Evolutionary conservation across 2,329 filamentous ascomycete genomes (phyloP).

Genomic region (Xylaria digitata): DNA sequence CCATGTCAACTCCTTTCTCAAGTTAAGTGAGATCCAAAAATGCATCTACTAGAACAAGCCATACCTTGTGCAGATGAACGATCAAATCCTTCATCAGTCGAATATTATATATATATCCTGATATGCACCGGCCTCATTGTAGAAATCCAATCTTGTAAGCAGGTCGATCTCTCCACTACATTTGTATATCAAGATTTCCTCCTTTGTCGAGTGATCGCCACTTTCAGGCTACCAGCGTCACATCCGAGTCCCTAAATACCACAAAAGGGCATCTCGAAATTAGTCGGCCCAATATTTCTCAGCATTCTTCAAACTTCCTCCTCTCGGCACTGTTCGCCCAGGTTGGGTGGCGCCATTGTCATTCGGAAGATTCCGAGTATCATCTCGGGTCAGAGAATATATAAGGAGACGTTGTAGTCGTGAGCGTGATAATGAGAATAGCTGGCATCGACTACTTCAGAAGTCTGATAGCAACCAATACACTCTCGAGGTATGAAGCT

Average conservation of each 20-base stretch:
- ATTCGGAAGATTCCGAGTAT: not conserved
- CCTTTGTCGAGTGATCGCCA: slow-evolving; percentile 21
- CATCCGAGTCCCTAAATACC: not conserved
- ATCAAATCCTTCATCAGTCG: slow-evolving; percentile 17
- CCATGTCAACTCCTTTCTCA: slow-evolving; percentile 15
- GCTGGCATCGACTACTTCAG: not conserved
- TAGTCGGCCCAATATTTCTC: not conserved
- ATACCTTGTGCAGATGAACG: slow-evolving; percentile 12
- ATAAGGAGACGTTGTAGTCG: slow-evolving; percentile 13
- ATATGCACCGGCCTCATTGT: not conserved
- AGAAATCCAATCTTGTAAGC: not conserved
- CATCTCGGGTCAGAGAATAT: slow-evolving; percentile 12
- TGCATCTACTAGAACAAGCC: slow-evolving; percentile 12
- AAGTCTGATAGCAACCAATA: not conserved
- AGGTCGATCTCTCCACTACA: slow-evolving; percentile 9
- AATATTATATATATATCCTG: slow-evolving; percentile 16
- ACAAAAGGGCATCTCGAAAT: not conserved
- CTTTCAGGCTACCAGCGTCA: slow-evolving; percentile 21
- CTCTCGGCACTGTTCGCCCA: not conserved
- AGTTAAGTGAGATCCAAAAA: slow-evolving; percentile 27
- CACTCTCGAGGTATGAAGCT: slow-evolving; percentile 16
- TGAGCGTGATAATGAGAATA: slow-evolving; percentile 9
- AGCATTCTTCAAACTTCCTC: slow-evolving; percentile 14
- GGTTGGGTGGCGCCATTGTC: slow-evolving; percentile 12
- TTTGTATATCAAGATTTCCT: slow-evolving; percentile 31